Evolutionary conservation across 495 filamentous ascomycete genomes (phyloP), one percentile per base, ranked within the genome.

Genomic region (Lophiotrema nucula): DNA sequence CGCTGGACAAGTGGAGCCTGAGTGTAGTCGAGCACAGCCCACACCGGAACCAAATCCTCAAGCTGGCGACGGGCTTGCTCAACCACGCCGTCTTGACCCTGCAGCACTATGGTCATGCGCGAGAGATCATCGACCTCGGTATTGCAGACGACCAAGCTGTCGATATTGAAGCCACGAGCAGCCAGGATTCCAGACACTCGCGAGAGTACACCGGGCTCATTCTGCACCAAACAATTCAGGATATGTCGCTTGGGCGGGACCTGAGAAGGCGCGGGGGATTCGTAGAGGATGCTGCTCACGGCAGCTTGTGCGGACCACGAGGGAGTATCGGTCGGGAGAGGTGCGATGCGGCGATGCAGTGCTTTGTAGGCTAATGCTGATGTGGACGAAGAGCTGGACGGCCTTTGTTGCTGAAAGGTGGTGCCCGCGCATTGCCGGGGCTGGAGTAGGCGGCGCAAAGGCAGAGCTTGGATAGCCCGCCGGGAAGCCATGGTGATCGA

Each of bases 161-260:
- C 93, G 70, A 98, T 98, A 77, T 98, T 98, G 85, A 98, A 98
- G 54, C 93, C 93, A 37, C 93, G 82, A 24, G 93, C 93, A 15
- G 93, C 93, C 26, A 98, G 81, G 69, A 98, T 97, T 50, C 93
- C 93, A 10, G 93, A 97, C 11, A 98, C 89, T 54, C 93, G 90
- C 43, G 91, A 96, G 18, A 98, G 81, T 49, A 98, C 93, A 72
- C 93, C 93, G 41, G 93, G 93, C 74, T 98, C 93, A 75, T 98
- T 98, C 73, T 98, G 93, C 60, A 98, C 93, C 50, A 98, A 84
- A 74, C 93, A 98, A 77, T 98, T 97, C 72, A 98, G 83, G 69
- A 98, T 78, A 72, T 97, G 93, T 13, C 90, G 86, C 76, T 96
- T 97, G 27, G 90, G 89, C 2, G 93, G 92, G 31, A 86, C 83